Conservation (phyloP, 805 yeast genomes). For the Aciculoconidium aculeatum region DNA sequence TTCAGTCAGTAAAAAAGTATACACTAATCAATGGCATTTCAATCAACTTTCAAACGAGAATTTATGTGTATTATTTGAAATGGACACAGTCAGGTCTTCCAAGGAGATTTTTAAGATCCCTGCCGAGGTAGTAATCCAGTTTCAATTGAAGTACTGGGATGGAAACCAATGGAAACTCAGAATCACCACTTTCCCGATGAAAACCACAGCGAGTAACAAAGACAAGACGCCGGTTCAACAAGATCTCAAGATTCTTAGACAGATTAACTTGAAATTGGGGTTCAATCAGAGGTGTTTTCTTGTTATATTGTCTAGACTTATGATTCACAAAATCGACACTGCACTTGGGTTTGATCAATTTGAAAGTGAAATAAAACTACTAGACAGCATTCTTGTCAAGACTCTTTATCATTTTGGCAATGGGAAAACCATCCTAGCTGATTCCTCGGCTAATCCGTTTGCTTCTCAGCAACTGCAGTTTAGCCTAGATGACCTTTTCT, state of each 20-base stretch:
- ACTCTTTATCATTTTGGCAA: conserved; percentile 25
- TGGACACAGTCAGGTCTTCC: conserved; percentile 23
- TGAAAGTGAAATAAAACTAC: conserved; percentile 18
- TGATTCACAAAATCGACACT: conserved; percentile 30
- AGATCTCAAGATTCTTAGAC: conserved; percentile 19
- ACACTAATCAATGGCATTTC: conserved; percentile 36
- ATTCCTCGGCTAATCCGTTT: conserved; percentile 17
- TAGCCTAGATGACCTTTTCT: conserved; percentile 22
- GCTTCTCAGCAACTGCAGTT: conserved; percentile 11
- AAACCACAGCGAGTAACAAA: conserved; percentile 21
- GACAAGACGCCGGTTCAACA: conserved; percentile 13
- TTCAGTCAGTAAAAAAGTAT: conserved; percentile 22
- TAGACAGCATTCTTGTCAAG: conserved; percentile 23
- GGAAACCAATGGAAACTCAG: conserved; percentile 18
- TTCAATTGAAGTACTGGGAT: conserved; percentile 27
- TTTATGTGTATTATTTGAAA: conserved; percentile 27
- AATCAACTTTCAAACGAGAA: conserved; percentile 16
- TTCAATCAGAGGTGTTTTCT: conserved; percentile 31
- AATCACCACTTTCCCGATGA: conserved; percentile 24
- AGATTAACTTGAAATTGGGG: conserved; percentile 18
- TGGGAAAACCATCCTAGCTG: conserved; percentile 15
- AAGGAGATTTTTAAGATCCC: conserved; percentile 11
- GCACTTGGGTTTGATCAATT: conserved; percentile 28
- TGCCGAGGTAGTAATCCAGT: conserved; percentile 26
- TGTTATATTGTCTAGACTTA: conserved; percentile 24